These are phyloP conservation scores for Pelargonium fulgidum DNA, from an alignment of 441 rosid species.

Conservation along the genomic window DNA sequence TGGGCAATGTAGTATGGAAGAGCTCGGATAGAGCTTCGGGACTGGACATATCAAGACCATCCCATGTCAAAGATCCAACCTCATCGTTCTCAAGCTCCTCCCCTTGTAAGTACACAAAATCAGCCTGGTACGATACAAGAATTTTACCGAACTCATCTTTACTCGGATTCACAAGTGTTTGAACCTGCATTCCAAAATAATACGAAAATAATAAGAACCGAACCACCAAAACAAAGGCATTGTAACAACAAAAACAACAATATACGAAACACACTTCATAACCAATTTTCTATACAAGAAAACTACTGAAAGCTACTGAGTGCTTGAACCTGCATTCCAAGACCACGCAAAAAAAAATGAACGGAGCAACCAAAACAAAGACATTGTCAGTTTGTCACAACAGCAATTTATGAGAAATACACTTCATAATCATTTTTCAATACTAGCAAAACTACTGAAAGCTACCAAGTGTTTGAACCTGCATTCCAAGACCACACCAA, in stretches of 20 bases:
- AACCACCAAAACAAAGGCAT: not conserved
- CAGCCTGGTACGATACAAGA: conserved; percentile 16
- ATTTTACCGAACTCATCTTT: conserved; percentile 18
- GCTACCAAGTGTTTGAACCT: conserved; percentile 18
- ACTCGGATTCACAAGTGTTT: conserved; percentile 19
- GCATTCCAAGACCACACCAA: not conserved
- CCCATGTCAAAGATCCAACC: conserved; percentile 14
- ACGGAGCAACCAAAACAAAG: too few species aligned
- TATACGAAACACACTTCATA: not conserved
- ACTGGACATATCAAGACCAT: not conserved
- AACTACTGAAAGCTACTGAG: too few species aligned
- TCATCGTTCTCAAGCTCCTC: conserved; percentile 14
- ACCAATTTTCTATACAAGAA: not conserved
- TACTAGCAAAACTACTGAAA: too few species aligned
- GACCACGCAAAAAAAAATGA: too few species aligned
- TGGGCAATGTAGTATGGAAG: conserved; percentile 19
- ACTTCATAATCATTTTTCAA: too few species aligned
- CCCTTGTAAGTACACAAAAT: conserved; percentile 8
- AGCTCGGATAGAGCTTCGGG: conserved; percentile 17
- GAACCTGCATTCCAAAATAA: conserved; percentile 13
- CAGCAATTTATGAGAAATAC: too few species aligned
- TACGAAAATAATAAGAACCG: not conserved
- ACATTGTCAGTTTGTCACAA: too few species aligned
- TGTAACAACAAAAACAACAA: too few species aligned
- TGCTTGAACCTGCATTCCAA: too few species aligned